A percentile compares a stretch with the other conserved stretches of the same genome.
Evolutionary conservation across 768 basidiomycete genomes (phyloP).

Genomic region (Boletellus sp.): DNA sequence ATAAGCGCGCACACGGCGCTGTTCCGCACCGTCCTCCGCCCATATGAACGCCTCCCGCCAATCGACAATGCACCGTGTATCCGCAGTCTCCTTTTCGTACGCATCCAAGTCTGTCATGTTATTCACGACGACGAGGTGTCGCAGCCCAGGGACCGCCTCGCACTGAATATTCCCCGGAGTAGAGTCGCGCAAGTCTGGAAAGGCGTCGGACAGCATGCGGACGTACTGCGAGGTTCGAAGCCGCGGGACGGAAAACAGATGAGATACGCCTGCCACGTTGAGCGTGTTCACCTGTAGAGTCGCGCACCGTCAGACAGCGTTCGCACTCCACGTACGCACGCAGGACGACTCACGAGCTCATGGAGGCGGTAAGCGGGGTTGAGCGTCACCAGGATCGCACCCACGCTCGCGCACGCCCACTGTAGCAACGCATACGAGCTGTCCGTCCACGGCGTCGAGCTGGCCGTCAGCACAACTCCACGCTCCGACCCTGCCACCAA

Average conservation of each 20-base stretch:
- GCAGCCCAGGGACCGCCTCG: conserved; percentile 55
- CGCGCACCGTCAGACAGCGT: background rate
- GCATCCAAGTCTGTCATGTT: conserved; percentile 43
- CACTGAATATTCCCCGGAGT: conserved; percentile 55
- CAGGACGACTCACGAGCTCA: conserved; percentile 52
- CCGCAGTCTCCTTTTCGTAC: conserved; percentile 37
- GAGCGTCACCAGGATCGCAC: conserved; percentile 78
- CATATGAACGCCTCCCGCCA: conserved; percentile 73
- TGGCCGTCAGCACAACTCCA: background rate
- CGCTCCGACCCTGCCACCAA: too few species aligned
- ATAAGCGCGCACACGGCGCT: conserved; percentile 41
- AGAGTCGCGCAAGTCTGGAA: conserved; percentile 51
- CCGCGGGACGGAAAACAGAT: conserved; percentile 69
- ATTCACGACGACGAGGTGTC: conserved; percentile 64
- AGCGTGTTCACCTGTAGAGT: conserved; percentile 52
- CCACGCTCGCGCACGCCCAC: conserved; percentile 83
- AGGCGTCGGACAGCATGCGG: conserved; percentile 51
- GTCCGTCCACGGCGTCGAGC: background rate
- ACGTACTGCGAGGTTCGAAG: conserved; percentile 65
- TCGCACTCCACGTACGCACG: background rate
- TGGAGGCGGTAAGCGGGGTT: conserved; percentile 75
- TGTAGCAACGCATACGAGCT: conserved; percentile 80
- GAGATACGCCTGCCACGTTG: conserved; percentile 59
- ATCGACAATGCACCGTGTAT: conserved; percentile 53
- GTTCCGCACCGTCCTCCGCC: conserved; percentile 50